Percentiles rank a stretch among this genome's conserved stretches.
Evolutionary conservation across 306 rosid species (phyloP).

Genomic region (Medicago lupulina): DNA sequence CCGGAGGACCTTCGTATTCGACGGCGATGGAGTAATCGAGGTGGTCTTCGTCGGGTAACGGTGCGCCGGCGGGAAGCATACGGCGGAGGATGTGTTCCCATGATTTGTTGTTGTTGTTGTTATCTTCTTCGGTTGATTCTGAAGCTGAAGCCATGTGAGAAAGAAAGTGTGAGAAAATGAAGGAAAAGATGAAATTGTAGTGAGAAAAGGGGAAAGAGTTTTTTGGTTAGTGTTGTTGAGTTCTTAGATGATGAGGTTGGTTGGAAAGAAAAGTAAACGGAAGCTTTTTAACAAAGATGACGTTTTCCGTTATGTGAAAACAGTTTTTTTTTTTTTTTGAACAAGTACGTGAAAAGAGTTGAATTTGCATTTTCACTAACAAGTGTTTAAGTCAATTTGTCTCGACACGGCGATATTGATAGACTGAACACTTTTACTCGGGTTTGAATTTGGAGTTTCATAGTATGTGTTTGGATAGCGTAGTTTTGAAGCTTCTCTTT

Average conservation of each 20-base stretch:
- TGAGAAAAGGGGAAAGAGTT: not conserved
- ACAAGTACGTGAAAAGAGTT: too few relatives aligned
- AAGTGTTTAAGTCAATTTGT: too few relatives aligned
- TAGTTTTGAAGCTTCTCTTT: too few relatives aligned
- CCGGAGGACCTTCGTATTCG: slow-evolving; percentile 79
- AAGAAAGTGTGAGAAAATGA: slow-evolving; percentile 7
- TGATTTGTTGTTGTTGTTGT: slow-evolving; percentile 32
- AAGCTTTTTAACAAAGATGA: not conserved
- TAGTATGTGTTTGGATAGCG: too few relatives aligned
- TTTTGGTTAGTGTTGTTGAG: not conserved
- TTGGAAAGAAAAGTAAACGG: not conserved
- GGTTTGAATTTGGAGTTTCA: too few relatives aligned
- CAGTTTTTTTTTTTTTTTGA: too few relatives aligned
- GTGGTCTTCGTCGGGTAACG: slow-evolving; percentile 82
- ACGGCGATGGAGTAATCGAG: slow-evolving; percentile 86
- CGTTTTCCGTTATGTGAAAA: not conserved
- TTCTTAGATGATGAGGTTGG: not conserved
- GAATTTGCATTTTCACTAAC: not conserved
- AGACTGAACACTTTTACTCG: too few relatives aligned
- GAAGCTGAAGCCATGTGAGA: slow-evolving; percentile 67
- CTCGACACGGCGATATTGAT: too few relatives aligned
- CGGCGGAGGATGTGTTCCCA: slow-evolving; percentile 71
- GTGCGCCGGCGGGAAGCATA: slow-evolving; percentile 85
- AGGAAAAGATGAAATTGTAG: slow-evolving; percentile 20
- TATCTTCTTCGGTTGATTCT: slow-evolving; percentile 52